phyloP scores from a whole-genome alignment of 305 asterid species.

The Rubia peregrina region DNA sequence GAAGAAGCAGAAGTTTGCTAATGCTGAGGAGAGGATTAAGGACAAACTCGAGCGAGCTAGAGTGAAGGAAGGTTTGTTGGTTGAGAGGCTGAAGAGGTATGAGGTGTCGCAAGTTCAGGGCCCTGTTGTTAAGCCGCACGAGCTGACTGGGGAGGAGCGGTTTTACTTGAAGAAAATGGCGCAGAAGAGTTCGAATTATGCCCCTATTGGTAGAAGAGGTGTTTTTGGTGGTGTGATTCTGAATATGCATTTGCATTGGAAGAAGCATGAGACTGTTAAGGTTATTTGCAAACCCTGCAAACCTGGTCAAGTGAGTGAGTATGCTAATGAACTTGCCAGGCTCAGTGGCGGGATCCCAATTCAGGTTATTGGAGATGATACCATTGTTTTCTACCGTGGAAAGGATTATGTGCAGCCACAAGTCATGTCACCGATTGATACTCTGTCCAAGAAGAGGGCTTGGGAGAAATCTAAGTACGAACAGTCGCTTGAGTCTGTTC shows the following conservation, averaged over 20 bases:
- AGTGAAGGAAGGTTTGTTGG: constrained; percentile 60
- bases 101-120: constrained; percentile 86
- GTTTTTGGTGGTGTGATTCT: constrained; percentile 15
- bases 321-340: constrained; percentile 65
- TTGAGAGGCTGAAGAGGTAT: constrained; percentile 69
- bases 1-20: constrained; percentile 55
- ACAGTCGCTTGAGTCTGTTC: constrained; percentile 82
- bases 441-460: constrained; percentile 82
- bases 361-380: constrained; percentile 65
- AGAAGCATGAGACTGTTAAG: constrained; percentile 94
- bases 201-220: constrained; percentile 13
- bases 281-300: constrained; percentile 83
- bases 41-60: constrained; percentile 64
- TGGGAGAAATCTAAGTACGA: constrained; percentile 80
- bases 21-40: constrained; percentile 79
- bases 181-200: constrained; percentile 11
- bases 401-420: constrained; percentile 78
- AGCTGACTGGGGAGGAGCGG: constrained; percentile 75
- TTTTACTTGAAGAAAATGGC: constrained; percentile 30
- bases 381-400: constrained; percentile 73
- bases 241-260: constrained; percentile 58
- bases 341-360: constrained; percentile 86
- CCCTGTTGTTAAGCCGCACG: constrained; percentile 62
- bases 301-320: constrained; percentile 77
- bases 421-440: constrained; percentile 94